Evolutionary conservation across 805 yeast genomes (phyloP), one percentile per base, ranked within the genome.

Genomic region (Kuraishia ogatae): DNA sequence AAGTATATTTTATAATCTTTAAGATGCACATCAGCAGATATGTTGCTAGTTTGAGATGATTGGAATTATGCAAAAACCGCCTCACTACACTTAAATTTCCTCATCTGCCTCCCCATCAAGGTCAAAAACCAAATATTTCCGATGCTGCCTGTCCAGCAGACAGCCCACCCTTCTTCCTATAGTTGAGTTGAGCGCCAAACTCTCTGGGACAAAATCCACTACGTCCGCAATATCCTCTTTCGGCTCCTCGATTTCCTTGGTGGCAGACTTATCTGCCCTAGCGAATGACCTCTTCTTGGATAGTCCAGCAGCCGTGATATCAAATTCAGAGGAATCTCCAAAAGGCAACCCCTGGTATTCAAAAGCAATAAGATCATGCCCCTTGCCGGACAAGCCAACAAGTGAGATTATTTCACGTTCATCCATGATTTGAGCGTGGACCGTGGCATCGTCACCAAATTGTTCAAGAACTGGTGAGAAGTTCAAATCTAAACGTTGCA

Each of bases 91-190:
- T 35, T 17, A 11, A 15, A 10, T 11, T 3, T 35, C 17, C n/a
- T 39, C 20, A 13, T 21, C 22, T n/a, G n/a, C n/a, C 39, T 62
- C 58, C 1, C 53, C 21, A 22, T 51, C 55, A 3, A 57, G 48
- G 50, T 66, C 67, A 43, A 77, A 64, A 17, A 76, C 69, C 26
- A 66, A 58, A 59, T 76, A 78, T 53, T 72, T 68, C 57, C 71
- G 74, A 52, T 64, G 72, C 24, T 72, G 62, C 8, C 63, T 58
- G 58, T 77, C 81, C 39, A 79, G 57, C 17, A 80, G 56, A 56
- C 78, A 74, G 5, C 74, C 78, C 48, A 67, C 63, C 0, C 66
- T 56, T 24, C 67, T 61, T 2, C 56, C 43, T 1, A 56, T 56
- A n/a, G 53, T 50, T 22, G 66, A 57, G 55, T 69, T 74, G n/a